phyloP scores from a whole-genome alignment of 345 rosid genomes.

The Iberis pinnata region DNA sequence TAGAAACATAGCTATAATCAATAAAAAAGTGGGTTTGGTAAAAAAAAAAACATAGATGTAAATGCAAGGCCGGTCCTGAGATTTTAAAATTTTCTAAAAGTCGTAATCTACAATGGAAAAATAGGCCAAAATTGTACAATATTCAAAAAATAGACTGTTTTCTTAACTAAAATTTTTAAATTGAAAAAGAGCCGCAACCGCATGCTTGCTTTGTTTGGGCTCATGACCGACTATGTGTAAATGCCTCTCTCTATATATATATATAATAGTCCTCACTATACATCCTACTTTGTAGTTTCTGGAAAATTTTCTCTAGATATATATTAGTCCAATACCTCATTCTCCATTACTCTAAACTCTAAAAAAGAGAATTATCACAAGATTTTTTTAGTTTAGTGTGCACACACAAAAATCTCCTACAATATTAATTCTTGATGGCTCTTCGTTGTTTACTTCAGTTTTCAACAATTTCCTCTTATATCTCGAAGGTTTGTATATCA shows the following conservation, averaged over 20 bases:
- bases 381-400: background rate
- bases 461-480: conserved; percentile 11
- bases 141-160: too few species aligned
- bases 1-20: too few species aligned
- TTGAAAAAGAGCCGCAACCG: too few species aligned
- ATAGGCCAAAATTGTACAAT: too few species aligned
- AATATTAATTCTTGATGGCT: conserved; percentile 18
- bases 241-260: background rate
- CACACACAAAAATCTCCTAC: conserved; percentile 8
- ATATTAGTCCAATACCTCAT: background rate
- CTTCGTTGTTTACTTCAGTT: conserved; percentile 20
- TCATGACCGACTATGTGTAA: too few species aligned
- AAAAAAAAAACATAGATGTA: too few species aligned
- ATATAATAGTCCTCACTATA: background rate
- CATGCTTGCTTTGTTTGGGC: too few species aligned
- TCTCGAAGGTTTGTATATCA: conserved; percentile 14
- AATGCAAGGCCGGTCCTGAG: too few species aligned
- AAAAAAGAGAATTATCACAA: background rate
- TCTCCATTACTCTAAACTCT: conserved; percentile 1
- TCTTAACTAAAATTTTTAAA: too few species aligned
- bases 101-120: too few species aligned
- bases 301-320: background rate
- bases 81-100: too few species aligned
- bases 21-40: too few species aligned
- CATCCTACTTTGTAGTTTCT: conserved; percentile 9